Conservation (phyloP, 257 asterid genomes). For the Penstemon newberryi region DNA sequence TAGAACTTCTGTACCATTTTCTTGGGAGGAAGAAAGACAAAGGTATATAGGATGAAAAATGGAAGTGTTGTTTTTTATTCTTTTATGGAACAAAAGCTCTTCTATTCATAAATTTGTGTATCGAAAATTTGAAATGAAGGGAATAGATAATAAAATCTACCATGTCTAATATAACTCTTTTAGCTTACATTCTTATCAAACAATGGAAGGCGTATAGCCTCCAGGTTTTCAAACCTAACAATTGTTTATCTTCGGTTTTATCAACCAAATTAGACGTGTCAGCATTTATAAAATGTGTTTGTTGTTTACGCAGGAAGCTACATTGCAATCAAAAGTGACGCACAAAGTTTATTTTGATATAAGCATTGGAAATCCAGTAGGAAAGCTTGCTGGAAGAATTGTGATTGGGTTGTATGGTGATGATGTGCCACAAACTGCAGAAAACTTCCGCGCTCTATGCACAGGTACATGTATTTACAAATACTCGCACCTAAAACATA, state of each 20-base stretch:
- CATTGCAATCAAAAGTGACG: constrained; percentile 84
- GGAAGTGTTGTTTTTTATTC: not conserved
- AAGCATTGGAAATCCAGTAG: constrained; percentile 91
- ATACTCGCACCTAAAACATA: not conserved
- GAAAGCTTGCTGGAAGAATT: constrained; percentile 84
- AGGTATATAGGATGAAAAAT: no score
- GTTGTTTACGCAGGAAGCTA: constrained; percentile 50
- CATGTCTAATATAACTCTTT: not conserved
- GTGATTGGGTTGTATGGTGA: constrained; percentile 94
- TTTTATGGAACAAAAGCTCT: not conserved
- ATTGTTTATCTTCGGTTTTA: not conserved
- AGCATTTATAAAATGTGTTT: not conserved
- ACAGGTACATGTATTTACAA: constrained; percentile 46
- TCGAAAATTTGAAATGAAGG: no score
- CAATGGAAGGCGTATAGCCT: constrained; percentile 3
- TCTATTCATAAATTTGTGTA: not conserved
- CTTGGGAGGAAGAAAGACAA: no score
- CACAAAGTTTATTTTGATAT: constrained; percentile 83
- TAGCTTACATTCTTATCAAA: not conserved
- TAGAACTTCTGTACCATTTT: no score
- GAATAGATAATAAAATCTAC: no score
- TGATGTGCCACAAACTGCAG: constrained; percentile 92
- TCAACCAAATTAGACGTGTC: not conserved
- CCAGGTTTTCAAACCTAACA: not conserved
- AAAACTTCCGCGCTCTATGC: constrained; percentile 96